Conservation (phyloP, 2,329 filamentous ascomycete genomes). For the Trichoderma breve region DNA sequence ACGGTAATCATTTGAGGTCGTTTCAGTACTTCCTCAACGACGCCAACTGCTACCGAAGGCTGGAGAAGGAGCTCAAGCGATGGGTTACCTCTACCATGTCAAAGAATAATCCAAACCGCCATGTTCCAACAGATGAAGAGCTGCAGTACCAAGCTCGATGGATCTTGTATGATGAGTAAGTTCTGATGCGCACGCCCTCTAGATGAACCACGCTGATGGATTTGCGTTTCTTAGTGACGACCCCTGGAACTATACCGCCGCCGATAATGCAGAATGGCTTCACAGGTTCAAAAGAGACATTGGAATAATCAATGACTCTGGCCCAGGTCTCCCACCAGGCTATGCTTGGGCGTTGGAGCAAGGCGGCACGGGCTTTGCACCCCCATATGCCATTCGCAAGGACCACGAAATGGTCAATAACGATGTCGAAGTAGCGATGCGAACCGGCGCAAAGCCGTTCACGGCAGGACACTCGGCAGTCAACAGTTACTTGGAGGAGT, state of each 20-base stretch:
- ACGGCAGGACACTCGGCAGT: constrained; percentile 44
- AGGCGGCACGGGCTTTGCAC: constrained; percentile 55
- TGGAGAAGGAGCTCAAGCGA: constrained; percentile 53
- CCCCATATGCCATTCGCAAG: constrained; percentile 52
- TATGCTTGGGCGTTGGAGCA: constrained; percentile 47
- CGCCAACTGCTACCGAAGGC: constrained; percentile 57
- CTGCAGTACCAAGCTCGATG: constrained; percentile 63
- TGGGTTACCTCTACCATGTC: constrained; percentile 56
- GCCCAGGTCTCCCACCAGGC: constrained; percentile 48
- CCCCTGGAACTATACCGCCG: constrained; percentile 21
- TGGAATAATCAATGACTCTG: constrained; percentile 49
- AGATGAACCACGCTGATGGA: neutral
- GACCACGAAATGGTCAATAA: constrained; percentile 36
- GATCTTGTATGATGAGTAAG: constrained; percentile 62
- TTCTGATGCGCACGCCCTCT: constrained; percentile 14
- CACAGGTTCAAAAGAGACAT: constrained; percentile 59
- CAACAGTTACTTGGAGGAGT: constrained; percentile 47
- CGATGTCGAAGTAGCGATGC: constrained; percentile 35
- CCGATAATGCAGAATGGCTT: constrained; percentile 58
- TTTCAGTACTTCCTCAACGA: constrained; percentile 54
- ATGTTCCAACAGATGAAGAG: constrained; percentile 60
- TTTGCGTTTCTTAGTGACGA: constrained; percentile 35
- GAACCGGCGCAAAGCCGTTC: constrained; percentile 41
- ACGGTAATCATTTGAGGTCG: constrained; percentile 21
- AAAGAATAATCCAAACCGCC: constrained; percentile 57